phyloP scores from a whole-genome alignment of 148 eudicot genomes.

The Silene latifolia region DNA sequence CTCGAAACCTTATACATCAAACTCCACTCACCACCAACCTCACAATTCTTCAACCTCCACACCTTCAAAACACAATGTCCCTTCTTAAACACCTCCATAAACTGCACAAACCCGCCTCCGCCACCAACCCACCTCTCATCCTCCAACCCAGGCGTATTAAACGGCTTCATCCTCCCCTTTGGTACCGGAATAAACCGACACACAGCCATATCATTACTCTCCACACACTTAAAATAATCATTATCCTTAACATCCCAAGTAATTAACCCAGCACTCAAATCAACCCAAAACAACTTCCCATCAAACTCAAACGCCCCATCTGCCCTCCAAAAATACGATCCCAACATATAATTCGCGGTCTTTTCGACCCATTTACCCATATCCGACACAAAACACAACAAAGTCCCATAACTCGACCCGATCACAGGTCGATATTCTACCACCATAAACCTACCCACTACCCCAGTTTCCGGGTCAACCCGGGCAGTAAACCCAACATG shows the following conservation, averaged over 20 bases:
- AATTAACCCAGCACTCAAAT: no score
- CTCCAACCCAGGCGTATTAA: neutral
- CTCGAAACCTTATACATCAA: no score
- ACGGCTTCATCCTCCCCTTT: neutral
- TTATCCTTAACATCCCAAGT: no score
- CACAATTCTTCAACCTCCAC: no score
- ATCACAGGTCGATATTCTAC: conserved; percentile 4
- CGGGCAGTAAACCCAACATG: no score
- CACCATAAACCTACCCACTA: neutral
- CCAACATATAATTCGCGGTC: neutral
- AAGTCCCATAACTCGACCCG: neutral
- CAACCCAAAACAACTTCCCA: conserved; percentile 9
- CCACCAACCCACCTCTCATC: neutral
- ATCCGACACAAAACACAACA: conserved; percentile 13
- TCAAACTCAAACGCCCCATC: neutral
- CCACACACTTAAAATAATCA: no score
- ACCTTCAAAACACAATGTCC: neutral
- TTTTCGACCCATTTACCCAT: conserved; percentile 9
- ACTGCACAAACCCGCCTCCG: conserved; percentile 5
- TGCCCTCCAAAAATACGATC: neutral
- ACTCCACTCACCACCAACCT: no score
- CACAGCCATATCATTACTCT: no score
- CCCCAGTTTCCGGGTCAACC: no score
- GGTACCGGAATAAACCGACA: no score
- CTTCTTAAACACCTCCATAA: neutral